Evolutionary conservation across 2,329 filamentous ascomycete species (phyloP), one percentile per base, ranked within the genome.

Genomic region (Fusarium sp.): DNA sequence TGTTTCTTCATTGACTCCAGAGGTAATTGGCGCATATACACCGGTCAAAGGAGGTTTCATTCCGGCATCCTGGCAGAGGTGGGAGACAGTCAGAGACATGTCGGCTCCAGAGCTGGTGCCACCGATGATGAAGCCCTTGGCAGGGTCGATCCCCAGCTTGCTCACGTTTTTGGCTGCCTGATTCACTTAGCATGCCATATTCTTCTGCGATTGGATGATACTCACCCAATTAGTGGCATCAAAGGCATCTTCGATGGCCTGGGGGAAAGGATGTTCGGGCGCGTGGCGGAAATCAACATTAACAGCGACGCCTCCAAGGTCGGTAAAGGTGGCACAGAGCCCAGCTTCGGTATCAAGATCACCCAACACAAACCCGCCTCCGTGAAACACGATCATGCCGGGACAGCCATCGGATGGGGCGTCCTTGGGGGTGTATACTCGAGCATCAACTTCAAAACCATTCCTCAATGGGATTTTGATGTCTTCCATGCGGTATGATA

Each of bases 61-160:
- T 20, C 73, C 59, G 20, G 60, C 35, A n/a, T 73, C 57, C 25
- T 30, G 69, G 43, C 71, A 79, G 1, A 81, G 64, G 40, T 80
- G 71, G 57, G 79, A 73, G 6, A 80, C 71, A 20, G 52, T 65
- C 7, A 81, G 43, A 6, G 74, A 75, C n/a, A 81, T 75, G 43
- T 81, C 80, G 7, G 75, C 79, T 4, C 80, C 80, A 22, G 75
- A 78, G 59, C 78, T 79, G 37, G 77, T 76, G 27, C 80, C 80
- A 33, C 72, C 78, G 15, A 81, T 72, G 52, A 73, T 62, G 33
- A 73, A 63, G 20, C 71, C 71, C 22, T 72, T 79, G 22, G 62
- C 50, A 6, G 77, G 71, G 38, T 80, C 72, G 14, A 81, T 79
- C 3, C 78, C 75, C 32, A 81, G 58, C 45, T 54, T 57, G 33